A percentile compares a stretch with the other conserved stretches of the same genome.
These are phyloP conservation scores for Seminavis robusta DNA, from an alignment of 108 stramenopile genomes.

Conservation along the genomic window DNA sequence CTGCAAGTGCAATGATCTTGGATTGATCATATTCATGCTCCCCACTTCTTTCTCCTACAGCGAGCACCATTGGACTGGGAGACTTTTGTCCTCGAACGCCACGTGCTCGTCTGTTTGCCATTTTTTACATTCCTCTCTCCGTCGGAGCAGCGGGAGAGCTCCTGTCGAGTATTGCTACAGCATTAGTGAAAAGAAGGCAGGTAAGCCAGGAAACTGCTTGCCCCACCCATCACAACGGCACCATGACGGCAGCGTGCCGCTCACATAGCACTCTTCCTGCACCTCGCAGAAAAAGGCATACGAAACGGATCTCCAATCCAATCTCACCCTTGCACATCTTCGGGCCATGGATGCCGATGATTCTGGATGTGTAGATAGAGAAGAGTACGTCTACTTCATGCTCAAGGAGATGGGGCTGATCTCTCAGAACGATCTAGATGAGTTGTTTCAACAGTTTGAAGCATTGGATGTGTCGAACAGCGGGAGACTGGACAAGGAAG, in stretches of 20 bases:
- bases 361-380: conserved; percentile 42
- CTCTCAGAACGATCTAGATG: conserved; percentile 32
- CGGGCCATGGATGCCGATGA: conserved; percentile 40
- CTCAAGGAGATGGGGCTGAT: conserved; percentile 64
- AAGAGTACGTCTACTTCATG: conserved; percentile 64
- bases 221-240: no score
- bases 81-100: conserved; percentile 40
- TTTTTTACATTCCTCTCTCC: conserved; percentile 46
- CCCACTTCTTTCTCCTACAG: conserved; percentile 7
- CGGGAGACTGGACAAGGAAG: conserved; percentile 50
- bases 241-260: no score
- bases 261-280: no score
- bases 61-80: conserved; percentile 57
- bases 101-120: conserved; percentile 19
- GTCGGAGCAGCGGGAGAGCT: conserved; percentile 49
- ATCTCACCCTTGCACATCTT: conserved; percentile 40
- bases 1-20: conserved; percentile 4
- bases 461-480: conserved; percentile 39
- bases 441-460: conserved; percentile 49
- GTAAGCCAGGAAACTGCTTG: no score
- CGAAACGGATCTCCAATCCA: conserved; percentile 6
- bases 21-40: background rate
- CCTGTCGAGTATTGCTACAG: conserved; percentile 30
- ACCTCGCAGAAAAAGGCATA: conserved; percentile 21
- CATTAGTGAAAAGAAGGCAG: conserved; percentile 25